Base-by-base conservation (phyloP, 2,329 filamentous ascomycete genomes). In the Rhynchosporium secalis region DNA sequence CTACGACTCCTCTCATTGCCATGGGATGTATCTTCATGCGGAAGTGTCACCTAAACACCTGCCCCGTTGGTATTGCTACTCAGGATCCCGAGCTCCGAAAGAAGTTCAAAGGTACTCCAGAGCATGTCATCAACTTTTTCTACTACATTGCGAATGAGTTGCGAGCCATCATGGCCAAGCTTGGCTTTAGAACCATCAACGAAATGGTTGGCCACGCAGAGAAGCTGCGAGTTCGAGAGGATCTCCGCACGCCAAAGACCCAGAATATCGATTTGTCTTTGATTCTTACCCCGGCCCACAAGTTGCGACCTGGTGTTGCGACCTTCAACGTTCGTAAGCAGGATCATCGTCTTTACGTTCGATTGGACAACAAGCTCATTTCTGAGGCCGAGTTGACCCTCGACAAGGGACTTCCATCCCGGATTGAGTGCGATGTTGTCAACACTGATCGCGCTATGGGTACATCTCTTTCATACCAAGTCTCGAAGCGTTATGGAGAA, bases 281-380 rank as follows among this genome's bases (percentile, higher is more conserved):
- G 61, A 95, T 98, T 72, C 81, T 98, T 57, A 97, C 93, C 0
- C 94, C 94, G 3, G 94, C 94, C n/a, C 93, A 98, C 79, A 95
- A 93, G 70, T 89, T 97, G 58, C 90, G 94, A 65, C 93, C 93
- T 58, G 93, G 92, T 66, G 94, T 97, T 62, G 93, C 94, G 45
- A 97, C 93, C 10, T 97, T 96, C 85, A 97, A 97, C 72, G 93
- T 97, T 62, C 90, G 94, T 77, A 97, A 96, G 83, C 94, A 98
- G 78, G 94, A 98, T 71, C 94, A 98, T 78, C 88, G 90, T 74
- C 88, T 98, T 26, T 93, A 97, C 76, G 87, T 93, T 66, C 91
- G 94, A 72, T 83, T 98, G 10, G 94, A 98, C 76, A 98, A 98
- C 81, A 97, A 97, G 82, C 85, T 98, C 61, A 96, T 97, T 72